Percentiles rank a stretch among this genome's conserved stretches.
These are phyloP conservation scores for Ceratopteris richardii DNA, from an alignment of 75 land plant species.

Conservation along the genomic window DNA sequence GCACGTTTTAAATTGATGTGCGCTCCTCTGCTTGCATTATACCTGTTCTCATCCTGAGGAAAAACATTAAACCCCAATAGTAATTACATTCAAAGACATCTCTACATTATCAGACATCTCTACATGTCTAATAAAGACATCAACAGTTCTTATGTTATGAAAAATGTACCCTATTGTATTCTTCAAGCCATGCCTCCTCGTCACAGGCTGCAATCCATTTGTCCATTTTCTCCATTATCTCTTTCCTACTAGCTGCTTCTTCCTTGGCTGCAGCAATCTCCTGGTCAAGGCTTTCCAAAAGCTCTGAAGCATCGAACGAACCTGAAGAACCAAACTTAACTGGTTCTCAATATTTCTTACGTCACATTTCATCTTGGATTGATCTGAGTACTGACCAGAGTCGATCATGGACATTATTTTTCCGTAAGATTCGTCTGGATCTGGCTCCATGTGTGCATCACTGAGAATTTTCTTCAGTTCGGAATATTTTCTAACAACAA, in stretches of 20 bases:
- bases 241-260: slow-evolving; percentile 50
- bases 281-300: slow-evolving; percentile 44
- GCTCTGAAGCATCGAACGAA: slow-evolving; percentile 57
- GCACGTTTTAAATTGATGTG: slow-evolving; percentile 70
- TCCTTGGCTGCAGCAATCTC: slow-evolving; percentile 55
- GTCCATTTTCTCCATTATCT: slow-evolving; percentile 66
- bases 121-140: no score
- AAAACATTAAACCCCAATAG: no score
- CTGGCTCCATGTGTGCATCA: slow-evolving; percentile 4
- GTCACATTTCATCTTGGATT: neutral
- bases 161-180: slow-evolving; percentile 61
- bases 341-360: neutral
- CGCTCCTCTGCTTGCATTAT: slow-evolving; percentile 57
- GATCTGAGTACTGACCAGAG: neutral
- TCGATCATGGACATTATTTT: neutral
- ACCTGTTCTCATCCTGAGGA: slow-evolving; percentile 58
- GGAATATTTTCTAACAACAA: neutral
- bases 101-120: no score
- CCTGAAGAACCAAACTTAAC: slow-evolving; percentile 25
- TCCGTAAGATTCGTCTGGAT: slow-evolving; percentile 1
- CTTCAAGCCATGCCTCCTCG: slow-evolving; percentile 82
- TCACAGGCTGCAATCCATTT: slow-evolving; percentile 75
- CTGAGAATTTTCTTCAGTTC: neutral
- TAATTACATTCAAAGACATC: no score
- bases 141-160: no score